Evolutionary conservation across 345 rosid species (phyloP), one percentile per base, ranked within the genome.

Genomic region (Lagerstroemia speciosa): DNA sequence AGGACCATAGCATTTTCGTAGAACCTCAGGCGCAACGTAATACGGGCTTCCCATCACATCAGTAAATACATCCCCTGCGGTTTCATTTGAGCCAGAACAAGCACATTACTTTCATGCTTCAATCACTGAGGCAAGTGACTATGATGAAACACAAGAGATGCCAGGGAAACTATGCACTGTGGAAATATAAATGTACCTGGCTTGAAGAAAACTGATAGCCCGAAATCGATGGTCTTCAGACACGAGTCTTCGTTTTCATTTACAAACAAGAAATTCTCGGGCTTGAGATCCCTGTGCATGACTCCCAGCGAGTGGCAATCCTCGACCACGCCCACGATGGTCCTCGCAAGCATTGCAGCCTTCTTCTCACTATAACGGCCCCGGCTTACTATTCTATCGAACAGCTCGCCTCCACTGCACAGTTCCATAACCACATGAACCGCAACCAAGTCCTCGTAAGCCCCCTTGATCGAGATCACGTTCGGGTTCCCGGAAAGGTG

Each of bases 41-140:
- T 87, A 93, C 1, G 98, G 92, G 74, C 98, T 93, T 70, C 98
- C 98, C 74, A 93, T 91, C 50, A 93, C 88, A 80, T 93, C 97
- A 57, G 65, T 67, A 67, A 93, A 86, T 38, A 67, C 72, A 68
- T 89, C 91, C 26, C 96, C 98, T 93, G 80, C 62, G 75, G 67
- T 71, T 38, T 38, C 57, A 41, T 27, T 40, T 71, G 45, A 26
- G 36, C 32, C 62, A 63, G 57, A 12, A 65, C 27, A 19, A 38
- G 72, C 31, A 16, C 31, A 20, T 8, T 34, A 20, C 14, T 14
- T 9, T 53, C 60, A n/a, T 6, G 10, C 60, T 53, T 53, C 60
- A 53, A 34, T 32, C 22, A 40, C 22, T 11, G 40, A 22, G 24
- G 22, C 6, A 64, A 16, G 15, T 64, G 20, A 16, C 37, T 17